A percentile compares a stretch with the other conserved stretches of the same genome.
Evolutionary conservation across 345 rosid species (phyloP).

Genomic region (Clausena lansium): DNA sequence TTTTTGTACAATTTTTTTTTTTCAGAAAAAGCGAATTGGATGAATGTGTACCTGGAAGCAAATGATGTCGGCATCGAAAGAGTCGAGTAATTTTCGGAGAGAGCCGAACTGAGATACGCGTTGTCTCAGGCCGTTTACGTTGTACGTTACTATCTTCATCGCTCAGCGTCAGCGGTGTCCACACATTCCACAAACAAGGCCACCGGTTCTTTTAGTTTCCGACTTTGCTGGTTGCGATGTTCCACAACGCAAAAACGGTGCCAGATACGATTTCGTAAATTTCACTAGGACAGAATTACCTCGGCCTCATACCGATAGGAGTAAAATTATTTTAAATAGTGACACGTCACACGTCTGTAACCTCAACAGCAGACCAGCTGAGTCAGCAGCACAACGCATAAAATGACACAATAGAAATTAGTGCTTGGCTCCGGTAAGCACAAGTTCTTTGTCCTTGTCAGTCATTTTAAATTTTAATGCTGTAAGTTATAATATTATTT

Average conservation of each 20-base stretch:
- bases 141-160: slow-evolving; percentile 89
- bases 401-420: no score
- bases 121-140: slow-evolving; percentile 85
- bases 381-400: no score
- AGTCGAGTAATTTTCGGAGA: slow-evolving; percentile 62
- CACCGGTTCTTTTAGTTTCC: neutral
- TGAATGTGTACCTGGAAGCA: slow-evolving; percentile 68
- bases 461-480: no score
- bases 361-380: no score
- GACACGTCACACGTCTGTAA: no score
- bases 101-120: slow-evolving; percentile 83
- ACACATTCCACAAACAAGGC: neutral
- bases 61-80: slow-evolving; percentile 85
- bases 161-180: no score
- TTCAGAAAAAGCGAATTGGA: neutral
- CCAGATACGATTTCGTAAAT: neutral
- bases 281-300: neutral
- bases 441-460: no score
- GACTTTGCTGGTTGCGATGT: neutral
- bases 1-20: no score
- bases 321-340: no score
- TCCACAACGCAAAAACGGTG: neutral
- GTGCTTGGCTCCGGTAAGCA: no score
- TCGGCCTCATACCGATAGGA: neutral
- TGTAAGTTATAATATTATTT: no score